Base-by-base conservation (phyloP, 257 asterid species). In the Jacaranda mimosifolia region DNA sequence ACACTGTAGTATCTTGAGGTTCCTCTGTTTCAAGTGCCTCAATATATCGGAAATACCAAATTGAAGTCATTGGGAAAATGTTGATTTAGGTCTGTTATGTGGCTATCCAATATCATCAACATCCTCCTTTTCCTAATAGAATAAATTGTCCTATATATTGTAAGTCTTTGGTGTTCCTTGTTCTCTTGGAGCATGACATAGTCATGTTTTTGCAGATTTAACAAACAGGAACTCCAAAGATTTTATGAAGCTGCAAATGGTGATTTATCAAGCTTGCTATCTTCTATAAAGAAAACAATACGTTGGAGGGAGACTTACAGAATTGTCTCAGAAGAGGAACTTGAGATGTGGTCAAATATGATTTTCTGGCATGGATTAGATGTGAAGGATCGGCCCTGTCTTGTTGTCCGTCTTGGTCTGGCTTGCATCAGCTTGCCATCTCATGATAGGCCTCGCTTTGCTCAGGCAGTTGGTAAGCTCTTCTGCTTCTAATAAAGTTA, bases 281-380 rank as follows among this genome's bases (percentile, higher is more conserved):
- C 92, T 75, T 87, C 95, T 74, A 79, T 96, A 73, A 91, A 89
- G 87, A 93, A 88, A 80, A 93, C 97, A 35, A 87, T 96, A 82
- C 90, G 80, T 60, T 96, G 99, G 99, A 93, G 98, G 81, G 94
- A 90, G 85, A 91, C 85, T 9, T 93, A 93, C 86, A 83, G 92
- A 86, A 83, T 93, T 88, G 94, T 96, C 63, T 83, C 97, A 5
- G 87, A 14, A 68, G 91, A 85, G 82, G 99, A 96, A 81, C 98
- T 96, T 66, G 96, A 90, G 72, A 82, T 79, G 84, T 96, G 99
- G 99, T 87, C 98, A 77, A 85, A 84, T 82, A 78, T 91, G 95
- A 82, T 93, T 51, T 96, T 93, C 82, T 96, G 99, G 99, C 99
- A 96, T 85, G 98, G 97, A 79, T 85, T 84, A 67, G 99, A 93